phyloP scores from a whole-genome alignment of 345 rosid species.

The Melaleuca quinquenervia region DNA sequence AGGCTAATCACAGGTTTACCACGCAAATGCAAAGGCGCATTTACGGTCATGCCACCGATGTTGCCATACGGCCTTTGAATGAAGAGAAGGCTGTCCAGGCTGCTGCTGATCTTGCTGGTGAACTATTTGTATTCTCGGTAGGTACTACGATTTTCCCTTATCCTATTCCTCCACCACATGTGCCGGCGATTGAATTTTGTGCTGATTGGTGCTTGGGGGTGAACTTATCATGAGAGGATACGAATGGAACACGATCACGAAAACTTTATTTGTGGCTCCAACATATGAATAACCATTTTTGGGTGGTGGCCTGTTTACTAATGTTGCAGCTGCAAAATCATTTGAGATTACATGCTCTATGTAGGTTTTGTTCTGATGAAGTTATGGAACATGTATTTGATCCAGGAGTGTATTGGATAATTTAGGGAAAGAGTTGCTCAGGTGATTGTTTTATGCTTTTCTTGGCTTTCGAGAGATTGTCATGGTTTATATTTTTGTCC shows the following conservation, averaged over 20 bases:
- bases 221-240: background rate
- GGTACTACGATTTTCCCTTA: background rate
- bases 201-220: background rate
- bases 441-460: background rate
- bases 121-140: constrained; percentile 76
- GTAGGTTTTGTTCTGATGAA: background rate
- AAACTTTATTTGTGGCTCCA: background rate
- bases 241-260: background rate
- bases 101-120: constrained; percentile 83
- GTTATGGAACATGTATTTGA: background rate
- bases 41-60: constrained; percentile 58
- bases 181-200: background rate
- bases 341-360: background rate
- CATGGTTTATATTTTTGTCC: background rate
- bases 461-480: background rate
- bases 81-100: constrained; percentile 87
- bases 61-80: constrained; percentile 58
- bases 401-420: background rate
- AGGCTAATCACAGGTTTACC: constrained; percentile 67
- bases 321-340: background rate
- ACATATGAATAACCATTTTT: background rate
- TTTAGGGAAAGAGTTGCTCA: background rate
- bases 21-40: constrained; percentile 61
- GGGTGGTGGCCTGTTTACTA: background rate
- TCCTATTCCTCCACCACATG: background rate